Evolutionary conservation across 2,329 filamentous ascomycete genomes (phyloP), one percentile per base, ranked within the genome.

Genomic region (Fusarium cyanostomum): DNA sequence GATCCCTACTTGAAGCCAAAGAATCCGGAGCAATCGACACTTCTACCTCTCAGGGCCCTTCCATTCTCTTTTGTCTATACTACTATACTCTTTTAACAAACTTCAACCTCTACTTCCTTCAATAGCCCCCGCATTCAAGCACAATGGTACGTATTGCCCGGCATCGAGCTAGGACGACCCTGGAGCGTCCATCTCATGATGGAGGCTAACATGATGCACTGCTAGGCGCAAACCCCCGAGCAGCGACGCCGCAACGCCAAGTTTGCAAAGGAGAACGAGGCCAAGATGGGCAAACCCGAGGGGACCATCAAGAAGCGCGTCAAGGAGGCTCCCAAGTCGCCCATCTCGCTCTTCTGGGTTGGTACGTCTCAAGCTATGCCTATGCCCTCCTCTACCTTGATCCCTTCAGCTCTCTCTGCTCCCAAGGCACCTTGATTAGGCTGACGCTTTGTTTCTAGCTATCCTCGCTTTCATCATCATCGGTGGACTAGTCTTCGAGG

Each of bases 211-310:
- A 59, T 58, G 33, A 50, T 55, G 28, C n/a, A 16, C 35, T 34
- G 21, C 18, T 46, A 93, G 91, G 90, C 88, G 70, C 91, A 94
- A 89, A 95, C 92, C 68, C 91, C 89, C 69, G 86, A 92, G 78
- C 92, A 95, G 82, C 89, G 92, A 76, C 87, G 87, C 73, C 88
- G 89, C 64, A 95, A 95, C 81, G 86, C 86, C 73, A 90, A 90
- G 78, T 96, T 92, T 79, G 88, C 84, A 68, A 89, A 89, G 75
- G 83, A 86, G 51, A 88, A 94, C 75, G 87, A 90, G 74, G 80
- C 82, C 59, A 90, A 89, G 74, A 90, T 90, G 77, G 92, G 92
- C 78, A 92, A 92, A 80, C 84, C 87, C n/a, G 83, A 87, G 56
- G 80, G 80, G 21, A 84, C 87, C 63, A 75, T 89, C 69, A 89